Base-by-base conservation (phyloP, 1,284 basidiomycete species). In the Tilletia horrida region DNA sequence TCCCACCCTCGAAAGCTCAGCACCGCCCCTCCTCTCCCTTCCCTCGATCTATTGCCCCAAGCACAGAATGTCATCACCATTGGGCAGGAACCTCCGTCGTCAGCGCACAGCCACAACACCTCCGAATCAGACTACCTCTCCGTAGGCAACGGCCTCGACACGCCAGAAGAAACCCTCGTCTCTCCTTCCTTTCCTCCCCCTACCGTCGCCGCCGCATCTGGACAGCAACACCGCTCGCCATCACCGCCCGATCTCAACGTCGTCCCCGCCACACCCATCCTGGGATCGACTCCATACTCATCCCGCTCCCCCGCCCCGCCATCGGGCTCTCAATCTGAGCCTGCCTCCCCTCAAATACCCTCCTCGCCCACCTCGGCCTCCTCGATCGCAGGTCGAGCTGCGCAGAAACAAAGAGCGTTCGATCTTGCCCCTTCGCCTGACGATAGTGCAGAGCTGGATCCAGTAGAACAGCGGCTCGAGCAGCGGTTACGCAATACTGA, bases 401-500 rank as follows among this genome's bases (percentile, higher is more conserved):
- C 35, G 35, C 35, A 40, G 35, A 40, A 40, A 11, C 35, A 40
- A 40, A 40, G 35, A 40, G 35, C 11, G 35, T 40, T 40, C 11
- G 35, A 40, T 11, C 4, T 40, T 11, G 11, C 11, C 35, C 35
- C 35, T 40, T 40, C 35, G 6, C 35, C 35, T 40, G 35, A 40
- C 6, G 35, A 40, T 11, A 11, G 11, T 11, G 35, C 35, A 35
- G 68, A 68, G 43, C 45, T 7, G 45, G 45, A 68, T 3, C 67
- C 70, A 1, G 35, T 40, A 6, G 75, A 75, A 9, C 67, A 69
- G 64, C 68, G 69, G 66, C 67, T 71, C 2, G 65, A 68, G 11
- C 69, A 74, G 63, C 64, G 72, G 8, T 64, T 77, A 21, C 64
- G 68, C 55, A 72, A 73, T 31, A 59, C 75, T 21, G 76, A 78